Evolutionary conservation across 495 filamentous ascomycete genomes (phyloP), one percentile per base, ranked within the genome.

Genomic region (Recurvomyces mirabilis): DNA sequence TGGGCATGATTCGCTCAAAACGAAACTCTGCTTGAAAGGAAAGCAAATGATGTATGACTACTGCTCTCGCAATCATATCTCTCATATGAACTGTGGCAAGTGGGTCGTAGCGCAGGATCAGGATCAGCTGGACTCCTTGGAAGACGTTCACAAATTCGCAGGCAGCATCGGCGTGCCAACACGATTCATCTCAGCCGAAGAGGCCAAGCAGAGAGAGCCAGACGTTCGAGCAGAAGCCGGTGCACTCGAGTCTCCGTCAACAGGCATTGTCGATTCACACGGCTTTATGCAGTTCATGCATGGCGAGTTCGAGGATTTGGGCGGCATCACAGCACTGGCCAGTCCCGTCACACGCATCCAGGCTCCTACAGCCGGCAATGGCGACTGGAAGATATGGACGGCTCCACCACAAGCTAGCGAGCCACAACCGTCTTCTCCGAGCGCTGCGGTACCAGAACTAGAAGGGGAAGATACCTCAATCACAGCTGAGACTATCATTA

Each of bases 201-300:
- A 87, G 63, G 84, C 80, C 4, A 57, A 58, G 13, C 51, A 58
- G 0, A 64, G 73, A 2, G 89, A 96, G 58, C 88, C 93, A 0
- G 73, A 73, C 12, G 85, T 93, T 10, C 69, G 72, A 15, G 80
- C 77, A 6, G 63, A 68, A 21, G 70, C 71, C 0, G 91, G 84
- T 10, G 74, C 89, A 1, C 70, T 96, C 15, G 87, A 93, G 65
- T 83, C 77, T 38, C 75, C 79, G 1, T 79, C 75, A 0, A 95
- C 89, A 0, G 91, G 91, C 0, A 98, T 98, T 28, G 70, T 98
- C 2, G 88, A 96, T 59, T 84, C 77, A 12, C 93, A 98, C 47
- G 63, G 72, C 0, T 69, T 85, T 22, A 95, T 96, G 89, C 69
- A 77, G 21, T 78, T 71, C 53, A 69, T 98, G 5, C 74, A 82